Base-by-base conservation (phyloP, 352 stramenopile species). In the Thraustotheca clavata region DNA sequence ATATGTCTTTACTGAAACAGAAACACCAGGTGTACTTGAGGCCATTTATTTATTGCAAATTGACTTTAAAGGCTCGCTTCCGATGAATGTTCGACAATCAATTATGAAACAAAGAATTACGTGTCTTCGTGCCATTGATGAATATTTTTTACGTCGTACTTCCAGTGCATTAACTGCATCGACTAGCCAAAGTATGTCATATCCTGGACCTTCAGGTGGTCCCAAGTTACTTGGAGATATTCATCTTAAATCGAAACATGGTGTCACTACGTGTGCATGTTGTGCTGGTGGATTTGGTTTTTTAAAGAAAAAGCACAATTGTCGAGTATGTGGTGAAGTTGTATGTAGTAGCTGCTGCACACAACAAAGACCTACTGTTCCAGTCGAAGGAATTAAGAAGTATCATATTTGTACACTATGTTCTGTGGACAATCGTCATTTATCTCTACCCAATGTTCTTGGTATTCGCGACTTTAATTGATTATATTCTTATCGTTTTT, bases 371-470 rank as follows among this genome's bases (percentile, higher is more conserved):
- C 57, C 57, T 1, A 20, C n/a, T 1, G 38, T 91, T 0, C 84
- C 84, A 2, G 79, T 94, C 35, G 82, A 91, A 20, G 84, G 84
- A 7, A 79, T 74, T 33, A 88, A 76, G 9, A 88, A 89, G 67
- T 79, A 91, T 40, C 76, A 83, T 4, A 94, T 94, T 35, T 94
- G 84, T 54, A 91, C 84, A 0, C 76, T 91, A 22, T 94, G 84
- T 62, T 89, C 84, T 11, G 81, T 65, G 36, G 57, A 65, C 6
- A 65, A 49, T 46, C 57, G 57, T 4, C 57, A 24, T 39, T 34
- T 46, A 16, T 29, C 31, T 29, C 14, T 41, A 29, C 22, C 43
- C 43, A 14, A 9, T 31, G 43, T 18, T 14, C 43, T 9, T 31
- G 43, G 43, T 52, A 52, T 24, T 2, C 2, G 22, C 39, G 39